A percentile compares a stretch with the other conserved stretches of the same genome.
phyloP scores from a whole-genome alignment of 768 basidiomycete genomes.

The Tephrocybe sp. region DNA sequence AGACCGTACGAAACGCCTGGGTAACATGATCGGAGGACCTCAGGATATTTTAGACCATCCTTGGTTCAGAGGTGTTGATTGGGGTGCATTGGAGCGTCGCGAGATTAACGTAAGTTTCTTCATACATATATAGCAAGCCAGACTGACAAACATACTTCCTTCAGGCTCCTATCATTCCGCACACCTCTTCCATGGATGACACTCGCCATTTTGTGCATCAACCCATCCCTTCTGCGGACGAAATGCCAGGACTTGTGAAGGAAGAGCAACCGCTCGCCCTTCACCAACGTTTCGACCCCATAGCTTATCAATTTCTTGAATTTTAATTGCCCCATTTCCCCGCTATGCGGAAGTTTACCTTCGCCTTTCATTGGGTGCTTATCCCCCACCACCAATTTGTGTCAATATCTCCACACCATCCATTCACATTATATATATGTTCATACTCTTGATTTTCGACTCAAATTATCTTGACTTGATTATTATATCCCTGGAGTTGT shows the following conservation, averaged over 20 bases:
- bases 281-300: conserved; percentile 65
- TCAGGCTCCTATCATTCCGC: conserved; percentile 86
- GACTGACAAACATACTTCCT: conserved; percentile 11
- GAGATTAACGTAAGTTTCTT: conserved; percentile 71
- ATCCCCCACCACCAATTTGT: background rate
- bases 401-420: background rate
- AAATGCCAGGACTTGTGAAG: conserved; percentile 75
- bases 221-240: conserved; percentile 72
- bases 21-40: conserved; percentile 90
- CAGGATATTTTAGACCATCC: conserved; percentile 89
- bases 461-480: background rate
- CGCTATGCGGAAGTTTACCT: background rate
- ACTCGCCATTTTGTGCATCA: conserved; percentile 85
- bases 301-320: conserved; percentile 73
- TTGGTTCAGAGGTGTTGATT: conserved; percentile 96
- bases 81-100: conserved; percentile 82
- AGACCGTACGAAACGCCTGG: conserved; percentile 88
- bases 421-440: background rate
- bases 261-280: conserved; percentile 61
- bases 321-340: conserved; percentile 44
- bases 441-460: background rate
- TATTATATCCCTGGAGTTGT: conserved; percentile 7
- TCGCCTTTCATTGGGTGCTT: conserved; percentile 6
- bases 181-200: conserved; percentile 77
- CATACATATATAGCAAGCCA: background rate